These are phyloP conservation scores for Penicillium corylophilum DNA, from an alignment of 2,329 filamentous ascomycete species.

Conservation along the genomic window DNA sequence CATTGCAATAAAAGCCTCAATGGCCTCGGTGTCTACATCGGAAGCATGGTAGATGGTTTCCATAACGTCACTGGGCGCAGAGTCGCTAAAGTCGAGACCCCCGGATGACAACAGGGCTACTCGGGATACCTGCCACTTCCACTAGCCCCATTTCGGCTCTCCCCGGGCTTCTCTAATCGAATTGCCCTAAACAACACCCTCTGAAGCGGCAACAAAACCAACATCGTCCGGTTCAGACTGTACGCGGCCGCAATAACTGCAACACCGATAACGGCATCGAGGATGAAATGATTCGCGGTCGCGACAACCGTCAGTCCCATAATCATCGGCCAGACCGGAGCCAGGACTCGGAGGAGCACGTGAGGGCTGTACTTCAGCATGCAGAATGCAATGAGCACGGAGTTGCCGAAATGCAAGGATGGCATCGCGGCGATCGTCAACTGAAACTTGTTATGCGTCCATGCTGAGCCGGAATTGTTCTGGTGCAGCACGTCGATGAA, in stretches of 20 bases:
- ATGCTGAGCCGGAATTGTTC: constrained; percentile 27
- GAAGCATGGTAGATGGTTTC: background rate
- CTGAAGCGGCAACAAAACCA: constrained; percentile 25
- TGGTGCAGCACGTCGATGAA: constrained; percentile 49
- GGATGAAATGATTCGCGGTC: constrained; percentile 67
- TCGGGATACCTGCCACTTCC: background rate
- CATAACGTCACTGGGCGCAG: background rate
- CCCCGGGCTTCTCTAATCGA: constrained; percentile 25
- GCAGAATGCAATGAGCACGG: constrained; percentile 30
- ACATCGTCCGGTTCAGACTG: constrained; percentile 21
- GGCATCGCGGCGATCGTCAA: constrained; percentile 53
- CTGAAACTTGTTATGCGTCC: constrained; percentile 50
- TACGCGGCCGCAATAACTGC: constrained; percentile 25
- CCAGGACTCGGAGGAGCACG: constrained; percentile 34
- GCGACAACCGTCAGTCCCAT: constrained; percentile 61
- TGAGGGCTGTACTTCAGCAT: constrained; percentile 45
- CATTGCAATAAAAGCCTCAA: background rate
- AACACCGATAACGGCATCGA: constrained; percentile 65
- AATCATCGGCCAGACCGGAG: constrained; percentile 44
- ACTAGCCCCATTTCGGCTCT: background rate
- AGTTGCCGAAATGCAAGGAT: constrained; percentile 48
- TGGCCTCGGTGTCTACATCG: background rate
- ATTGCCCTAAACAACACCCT: constrained; percentile 17
- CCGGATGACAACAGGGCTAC: background rate
- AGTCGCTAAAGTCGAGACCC: background rate